Evolutionary conservation across 108 stramenopile genomes (phyloP), one percentile per base, ranked within the genome.

Genomic region (Fragilaria radians): DNA sequence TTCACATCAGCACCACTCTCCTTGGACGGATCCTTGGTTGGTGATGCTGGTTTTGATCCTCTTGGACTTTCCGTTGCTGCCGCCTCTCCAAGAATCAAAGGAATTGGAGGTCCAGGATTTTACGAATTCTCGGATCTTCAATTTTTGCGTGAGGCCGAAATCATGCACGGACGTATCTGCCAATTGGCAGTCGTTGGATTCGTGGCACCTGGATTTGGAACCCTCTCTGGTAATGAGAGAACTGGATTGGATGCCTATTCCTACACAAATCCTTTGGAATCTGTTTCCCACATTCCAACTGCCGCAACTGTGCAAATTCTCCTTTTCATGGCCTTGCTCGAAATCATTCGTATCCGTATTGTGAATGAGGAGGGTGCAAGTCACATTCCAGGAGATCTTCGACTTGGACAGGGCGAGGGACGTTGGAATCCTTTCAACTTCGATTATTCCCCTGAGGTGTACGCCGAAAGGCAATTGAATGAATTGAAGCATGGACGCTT

Each of bases 401-500:
- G 71, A 49, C 79, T 95, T 54, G 97, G 95, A 63, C 89, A 94
- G 65, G 93, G 93, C 31, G 80, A 86, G 53, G 92, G 93, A 27
- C 70, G 88, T 46, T 93, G 66, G 71, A 98, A 98, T 79, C 97
- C 97, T 31, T 89, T 96, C 73, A 73, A 73, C 63, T 72, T 98
- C 73, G 75, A 95, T 87, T 98, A 98, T 91, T 60, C 85, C 28
- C 81, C 81, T 48, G 97, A 93, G 76, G 91, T 94, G 76, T 98
- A 95, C 73, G 81, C 72, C 52, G 94, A 89, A 63, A 96, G 95
- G 93, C 84, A 84, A 68, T 73, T 94, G 24, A 93, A 96, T 73
- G 97, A 98, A 78, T 66, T 96, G 69, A 98, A 98, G 93, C 89
- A 98, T 79, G 92, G 94, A 78, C 94, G 97, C 76, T 83, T 95